Evolutionary conservation across 768 basidiomycete genomes (phyloP).

Genomic region (Leccinum incarnatum): DNA sequence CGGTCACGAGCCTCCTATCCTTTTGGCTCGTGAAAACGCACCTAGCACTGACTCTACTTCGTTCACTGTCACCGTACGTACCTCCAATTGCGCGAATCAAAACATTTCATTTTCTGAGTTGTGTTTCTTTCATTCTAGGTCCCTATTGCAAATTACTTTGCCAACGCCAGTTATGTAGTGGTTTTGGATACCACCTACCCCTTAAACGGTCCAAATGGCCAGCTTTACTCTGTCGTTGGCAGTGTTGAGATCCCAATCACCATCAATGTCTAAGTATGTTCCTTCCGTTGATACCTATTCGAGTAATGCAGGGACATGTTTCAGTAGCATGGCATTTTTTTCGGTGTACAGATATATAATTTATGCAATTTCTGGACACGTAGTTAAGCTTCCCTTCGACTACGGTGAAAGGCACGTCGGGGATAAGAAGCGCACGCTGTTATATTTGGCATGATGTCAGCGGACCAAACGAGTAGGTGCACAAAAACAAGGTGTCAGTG

Average conservation of each 20-base stretch:
- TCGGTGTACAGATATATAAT: too few relatives aligned
- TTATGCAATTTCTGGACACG: too few relatives aligned
- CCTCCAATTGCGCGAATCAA: too few relatives aligned
- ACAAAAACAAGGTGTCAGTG: too few relatives aligned
- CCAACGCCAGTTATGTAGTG: constrained; percentile 13
- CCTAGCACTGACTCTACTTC: not conserved
- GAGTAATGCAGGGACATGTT: too few relatives aligned
- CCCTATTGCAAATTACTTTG: constrained; percentile 21
- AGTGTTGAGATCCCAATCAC: constrained; percentile 22
- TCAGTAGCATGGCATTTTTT: too few relatives aligned
- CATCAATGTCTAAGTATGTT: constrained; percentile 13
- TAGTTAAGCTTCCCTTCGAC: too few relatives aligned
- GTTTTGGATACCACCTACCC: constrained; percentile 25
- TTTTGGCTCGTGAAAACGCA: constrained; percentile 8
- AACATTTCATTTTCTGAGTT: constrained; percentile 8
- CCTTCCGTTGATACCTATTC: not conserved
- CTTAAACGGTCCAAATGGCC: constrained; percentile 10
- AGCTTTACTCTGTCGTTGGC: not conserved
- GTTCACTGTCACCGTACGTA: not conserved
- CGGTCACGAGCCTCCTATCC: constrained; percentile 31
- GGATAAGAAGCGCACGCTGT: too few relatives aligned
- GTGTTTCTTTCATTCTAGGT: constrained; percentile 15
- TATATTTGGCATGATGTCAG: too few relatives aligned
- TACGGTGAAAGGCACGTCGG: too few relatives aligned
- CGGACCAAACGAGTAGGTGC: too few relatives aligned